Conservation (phyloP, 495 filamentous ascomycete genomes). For the Penicillium atrosanguineum region DNA sequence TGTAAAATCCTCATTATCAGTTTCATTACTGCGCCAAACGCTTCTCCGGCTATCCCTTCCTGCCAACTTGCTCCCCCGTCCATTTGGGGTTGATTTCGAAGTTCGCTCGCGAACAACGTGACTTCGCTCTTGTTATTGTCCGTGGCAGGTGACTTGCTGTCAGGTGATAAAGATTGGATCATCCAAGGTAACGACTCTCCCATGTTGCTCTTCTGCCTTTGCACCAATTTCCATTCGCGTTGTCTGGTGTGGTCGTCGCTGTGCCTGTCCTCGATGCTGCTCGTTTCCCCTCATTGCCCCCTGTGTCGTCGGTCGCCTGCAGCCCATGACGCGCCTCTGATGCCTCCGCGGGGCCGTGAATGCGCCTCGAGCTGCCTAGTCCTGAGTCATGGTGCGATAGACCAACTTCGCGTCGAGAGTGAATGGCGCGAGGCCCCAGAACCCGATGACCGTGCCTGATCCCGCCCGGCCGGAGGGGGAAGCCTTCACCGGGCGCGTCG, state of each 20-base stretch:
- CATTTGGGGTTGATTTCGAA: constrained; percentile 25
- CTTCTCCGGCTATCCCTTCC: constrained; percentile 6
- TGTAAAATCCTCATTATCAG: constrained; percentile 28
- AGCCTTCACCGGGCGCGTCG: constrained; percentile 25
- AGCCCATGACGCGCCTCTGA: constrained; percentile 32
- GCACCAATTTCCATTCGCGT: constrained; percentile 4
- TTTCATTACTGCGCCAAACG: constrained; percentile 19
- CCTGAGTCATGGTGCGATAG: neutral
- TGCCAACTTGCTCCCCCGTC: constrained; percentile 16
- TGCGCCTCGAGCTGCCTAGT: neutral
- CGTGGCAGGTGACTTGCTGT: constrained; percentile 52
- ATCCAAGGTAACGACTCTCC: constrained; percentile 44
- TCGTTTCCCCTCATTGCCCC: constrained; percentile 8
- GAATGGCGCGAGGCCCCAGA: neutral
- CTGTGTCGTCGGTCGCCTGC: constrained; percentile 30
- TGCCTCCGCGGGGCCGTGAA: constrained; percentile 11
- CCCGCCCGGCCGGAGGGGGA: neutral
- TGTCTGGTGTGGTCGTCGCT: neutral
- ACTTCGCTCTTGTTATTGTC: constrained; percentile 46
- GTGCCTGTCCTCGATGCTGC: neutral
- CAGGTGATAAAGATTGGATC: constrained; percentile 52
- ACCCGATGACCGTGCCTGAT: constrained; percentile 1
- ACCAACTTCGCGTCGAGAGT: constrained; percentile 1
- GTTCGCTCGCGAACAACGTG: constrained; percentile 33
- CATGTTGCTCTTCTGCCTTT: constrained; percentile 6